Evolutionary conservation across 495 filamentous ascomycete genomes (phyloP).

Genomic region (Trichoderma parareesei): DNA sequence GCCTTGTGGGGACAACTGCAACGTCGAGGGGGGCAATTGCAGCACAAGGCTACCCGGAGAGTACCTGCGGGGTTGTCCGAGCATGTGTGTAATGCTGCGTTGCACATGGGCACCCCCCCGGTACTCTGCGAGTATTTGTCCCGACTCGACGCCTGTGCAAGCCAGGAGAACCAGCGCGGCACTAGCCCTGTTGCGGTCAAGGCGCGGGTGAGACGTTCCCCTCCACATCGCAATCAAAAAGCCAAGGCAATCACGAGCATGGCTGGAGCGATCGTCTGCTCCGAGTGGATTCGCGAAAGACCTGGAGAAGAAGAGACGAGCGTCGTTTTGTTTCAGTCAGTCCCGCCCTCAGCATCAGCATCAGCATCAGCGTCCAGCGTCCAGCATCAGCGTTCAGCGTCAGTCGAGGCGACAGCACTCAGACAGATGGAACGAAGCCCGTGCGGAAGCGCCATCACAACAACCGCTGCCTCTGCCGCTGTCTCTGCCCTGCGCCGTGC

Average conservation of each 20-base stretch:
- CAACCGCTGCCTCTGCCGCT: not conserved
- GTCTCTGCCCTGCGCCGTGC: not conserved
- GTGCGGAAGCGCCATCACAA: slow-evolving; percentile 4
- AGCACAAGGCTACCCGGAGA: not conserved
- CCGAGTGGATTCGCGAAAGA: not conserved
- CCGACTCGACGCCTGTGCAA: not conserved
- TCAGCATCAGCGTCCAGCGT: not conserved
- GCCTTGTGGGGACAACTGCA: not conserved
- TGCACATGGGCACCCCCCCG: not conserved
- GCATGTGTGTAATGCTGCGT: too few relatives aligned
- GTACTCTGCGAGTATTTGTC: not conserved
- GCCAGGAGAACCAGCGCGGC: not conserved
- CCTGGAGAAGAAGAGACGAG: too few relatives aligned
- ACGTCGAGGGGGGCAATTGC: not conserved
- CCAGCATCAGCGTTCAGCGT: too few relatives aligned
- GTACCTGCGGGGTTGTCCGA: not conserved
- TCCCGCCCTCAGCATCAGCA: not conserved
- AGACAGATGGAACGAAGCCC: slow-evolving; percentile 4
- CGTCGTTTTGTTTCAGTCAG: too few relatives aligned
- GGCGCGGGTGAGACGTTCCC: not conserved
- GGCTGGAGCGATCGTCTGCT: not conserved
- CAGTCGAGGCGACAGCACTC: not conserved
- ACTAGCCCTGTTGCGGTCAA: not conserved
- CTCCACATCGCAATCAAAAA: slow-evolving; percentile 8
- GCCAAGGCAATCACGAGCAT: slow-evolving; percentile 1